Conservation (phyloP, 1,284 basidiomycete genomes). For the Malassezia globosa region DNA sequence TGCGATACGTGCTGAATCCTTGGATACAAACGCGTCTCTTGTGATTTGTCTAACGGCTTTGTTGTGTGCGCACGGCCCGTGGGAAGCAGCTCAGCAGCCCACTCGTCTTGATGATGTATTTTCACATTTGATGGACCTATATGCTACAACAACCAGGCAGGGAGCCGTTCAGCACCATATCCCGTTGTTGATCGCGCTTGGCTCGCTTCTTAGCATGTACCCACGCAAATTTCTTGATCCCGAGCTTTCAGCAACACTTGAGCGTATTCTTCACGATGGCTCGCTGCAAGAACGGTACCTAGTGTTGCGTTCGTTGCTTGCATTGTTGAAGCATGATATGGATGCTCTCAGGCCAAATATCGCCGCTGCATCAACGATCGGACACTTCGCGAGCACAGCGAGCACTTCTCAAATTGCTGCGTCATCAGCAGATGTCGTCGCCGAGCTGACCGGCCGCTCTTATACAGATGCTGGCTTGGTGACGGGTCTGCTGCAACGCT, state of each 20-base stretch:
- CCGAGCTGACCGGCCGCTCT: slow-evolving; percentile 83
- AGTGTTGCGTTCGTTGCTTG: slow-evolving; percentile 75
- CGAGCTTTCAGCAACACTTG: slow-evolving; percentile 53
- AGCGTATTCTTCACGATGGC: slow-evolving; percentile 63
- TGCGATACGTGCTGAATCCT: slow-evolving; percentile 14
- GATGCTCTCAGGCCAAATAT: too few species aligned
- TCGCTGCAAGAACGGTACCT: slow-evolving; percentile 63
- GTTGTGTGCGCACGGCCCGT: slow-evolving; percentile 72
- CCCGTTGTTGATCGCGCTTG: slow-evolving; percentile 57
- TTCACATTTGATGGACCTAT: slow-evolving; percentile 62
- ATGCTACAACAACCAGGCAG: slow-evolving; percentile 60
- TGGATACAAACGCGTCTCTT: slow-evolving; percentile 23
- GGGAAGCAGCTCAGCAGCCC: background rate
- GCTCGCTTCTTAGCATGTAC: slow-evolving; percentile 77
- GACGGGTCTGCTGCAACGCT: slow-evolving; percentile 84
- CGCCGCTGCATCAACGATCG: too few species aligned
- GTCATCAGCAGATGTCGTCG: slow-evolving; percentile 53
- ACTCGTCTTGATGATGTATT: slow-evolving; percentile 55
- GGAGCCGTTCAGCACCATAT: slow-evolving; percentile 57
- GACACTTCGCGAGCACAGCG: too few species aligned
- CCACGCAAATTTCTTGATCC: slow-evolving; percentile 49
- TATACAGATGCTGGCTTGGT: slow-evolving; percentile 95
- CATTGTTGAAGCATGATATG: slow-evolving; percentile 47
- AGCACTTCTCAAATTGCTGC: slow-evolving; percentile 64
- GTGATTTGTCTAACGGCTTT: slow-evolving; percentile 49